Conservation (phyloP, 75 land plant species). For the Sequoia sempervirens region DNA sequence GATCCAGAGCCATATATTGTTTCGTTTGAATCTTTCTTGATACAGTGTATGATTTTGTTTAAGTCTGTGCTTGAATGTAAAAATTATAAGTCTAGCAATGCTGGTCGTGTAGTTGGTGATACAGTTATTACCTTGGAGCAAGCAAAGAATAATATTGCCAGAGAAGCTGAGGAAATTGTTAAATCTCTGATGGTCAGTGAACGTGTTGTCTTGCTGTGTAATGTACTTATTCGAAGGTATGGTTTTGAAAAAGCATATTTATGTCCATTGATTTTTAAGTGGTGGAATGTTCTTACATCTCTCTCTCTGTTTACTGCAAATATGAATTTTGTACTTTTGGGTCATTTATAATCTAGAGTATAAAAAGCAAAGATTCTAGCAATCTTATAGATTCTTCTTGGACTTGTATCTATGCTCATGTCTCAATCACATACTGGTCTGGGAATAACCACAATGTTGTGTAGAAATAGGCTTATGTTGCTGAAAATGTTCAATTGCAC, state of each 20-base stretch:
- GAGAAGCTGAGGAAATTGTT: conserved; percentile 53
- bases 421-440: neutral
- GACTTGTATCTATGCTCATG: neutral
- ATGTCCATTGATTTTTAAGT: neutral
- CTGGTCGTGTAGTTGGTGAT: conserved; percentile 79
- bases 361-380: neutral
- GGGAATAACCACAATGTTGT: neutral
- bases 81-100: conserved; percentile 65
- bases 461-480: neutral
- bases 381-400: neutral
- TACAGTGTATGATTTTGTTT: conserved; percentile 85
- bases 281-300: neutral
- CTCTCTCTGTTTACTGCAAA: neutral
- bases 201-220: conserved; percentile 75
- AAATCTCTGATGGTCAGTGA: conserved; percentile 59
- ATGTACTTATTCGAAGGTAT: conserved; percentile 86
- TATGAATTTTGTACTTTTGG: neutral
- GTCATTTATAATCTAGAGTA: neutral
- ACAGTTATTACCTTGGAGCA: conserved; percentile 50
- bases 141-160: conserved; percentile 64
- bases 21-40: conserved; percentile 76
- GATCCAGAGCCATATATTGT: conserved; percentile 52
- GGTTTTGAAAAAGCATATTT: neutral
- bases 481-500: neutral
- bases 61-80: conserved; percentile 81